Evolutionary conservation across 202 grass and related monocot species (phyloP).

Genomic region (Schoenoplectus triqueter): DNA sequence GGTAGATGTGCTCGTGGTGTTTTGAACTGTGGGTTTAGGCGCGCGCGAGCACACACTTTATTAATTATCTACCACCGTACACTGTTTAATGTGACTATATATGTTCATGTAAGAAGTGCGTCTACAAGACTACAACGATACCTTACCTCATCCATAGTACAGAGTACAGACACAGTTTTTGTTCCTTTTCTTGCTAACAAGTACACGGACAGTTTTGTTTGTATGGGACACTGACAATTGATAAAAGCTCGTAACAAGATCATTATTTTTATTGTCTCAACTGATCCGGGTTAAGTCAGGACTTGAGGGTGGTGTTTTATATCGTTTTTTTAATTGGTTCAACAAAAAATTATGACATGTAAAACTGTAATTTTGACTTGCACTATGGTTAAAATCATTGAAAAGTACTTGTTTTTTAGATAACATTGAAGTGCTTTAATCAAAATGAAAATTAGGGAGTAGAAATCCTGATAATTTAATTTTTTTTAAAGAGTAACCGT

Average conservation of each 20-base stretch:
- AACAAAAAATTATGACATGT: not conserved
- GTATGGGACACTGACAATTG: not conserved
- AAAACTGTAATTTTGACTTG: no score
- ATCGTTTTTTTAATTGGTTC: not conserved
- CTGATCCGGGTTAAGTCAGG: not conserved
- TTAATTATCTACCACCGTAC: slow-evolving; percentile 38
- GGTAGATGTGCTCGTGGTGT: slow-evolving; percentile 41
- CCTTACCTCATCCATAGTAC: not conserved
- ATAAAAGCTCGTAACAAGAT: not conserved
- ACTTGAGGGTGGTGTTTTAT: not conserved
- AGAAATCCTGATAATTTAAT: no score
- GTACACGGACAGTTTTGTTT: not conserved
- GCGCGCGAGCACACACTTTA: not conserved
- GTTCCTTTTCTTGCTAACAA: not conserved
- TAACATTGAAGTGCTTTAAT: no score
- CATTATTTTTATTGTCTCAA: not conserved
- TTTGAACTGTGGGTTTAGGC: slow-evolving; percentile 30
- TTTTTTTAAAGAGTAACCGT: no score
- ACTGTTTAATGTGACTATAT: not conserved
- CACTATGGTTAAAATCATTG: not conserved
- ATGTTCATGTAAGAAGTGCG: not conserved
- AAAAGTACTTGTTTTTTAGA: not conserved
- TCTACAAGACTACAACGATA: not conserved
- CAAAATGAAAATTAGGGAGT: no score
- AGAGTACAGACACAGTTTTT: slow-evolving; percentile 3